A percentile compares a stretch with the other conserved stretches of the same genome.
Evolutionary conservation across 2,329 filamentous ascomycete species (phyloP).

Genomic region (Apiospora arundinis): DNA sequence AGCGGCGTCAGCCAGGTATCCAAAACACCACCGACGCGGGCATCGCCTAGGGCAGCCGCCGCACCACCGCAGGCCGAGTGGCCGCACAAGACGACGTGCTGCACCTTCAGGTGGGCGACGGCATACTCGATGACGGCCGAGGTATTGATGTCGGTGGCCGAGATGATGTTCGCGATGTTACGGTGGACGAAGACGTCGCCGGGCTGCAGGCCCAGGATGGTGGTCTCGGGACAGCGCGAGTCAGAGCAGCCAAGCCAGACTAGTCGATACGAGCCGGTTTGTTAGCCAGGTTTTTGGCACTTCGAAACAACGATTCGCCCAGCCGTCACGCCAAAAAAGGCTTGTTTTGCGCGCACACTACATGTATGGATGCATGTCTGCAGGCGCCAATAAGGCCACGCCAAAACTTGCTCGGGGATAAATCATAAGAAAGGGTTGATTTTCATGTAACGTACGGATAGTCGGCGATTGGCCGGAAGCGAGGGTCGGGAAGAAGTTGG

Average conservation of each 20-base stretch:
- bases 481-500: conserved; percentile 72
- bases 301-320: neutral
- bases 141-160: conserved; percentile 76
- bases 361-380: neutral
- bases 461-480: conserved; percentile 70
- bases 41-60: conserved; percentile 59
- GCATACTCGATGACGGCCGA: conserved; percentile 81
- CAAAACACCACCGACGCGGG: conserved; percentile 55
- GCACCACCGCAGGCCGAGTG: conserved; percentile 74
- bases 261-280: conserved; percentile 34
- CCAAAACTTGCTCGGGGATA: neutral
- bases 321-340: neutral
- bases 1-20: conserved; percentile 63
- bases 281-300: conserved; percentile 25
- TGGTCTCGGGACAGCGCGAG: conserved; percentile 84
- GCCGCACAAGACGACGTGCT: conserved; percentile 74
- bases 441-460: conserved; percentile 55
- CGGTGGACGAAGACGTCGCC: conserved; percentile 90
- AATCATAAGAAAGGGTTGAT: neutral
- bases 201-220: conserved; percentile 76
- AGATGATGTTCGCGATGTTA: conserved; percentile 87
- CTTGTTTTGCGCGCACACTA: neutral
- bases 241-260: conserved; percentile 91
- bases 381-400: neutral
- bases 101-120: conserved; percentile 73